These are phyloP conservation scores for Scheffersomyces insectosa DNA, from an alignment of 1,139 yeast genomes.

Conservation along the genomic window DNA sequence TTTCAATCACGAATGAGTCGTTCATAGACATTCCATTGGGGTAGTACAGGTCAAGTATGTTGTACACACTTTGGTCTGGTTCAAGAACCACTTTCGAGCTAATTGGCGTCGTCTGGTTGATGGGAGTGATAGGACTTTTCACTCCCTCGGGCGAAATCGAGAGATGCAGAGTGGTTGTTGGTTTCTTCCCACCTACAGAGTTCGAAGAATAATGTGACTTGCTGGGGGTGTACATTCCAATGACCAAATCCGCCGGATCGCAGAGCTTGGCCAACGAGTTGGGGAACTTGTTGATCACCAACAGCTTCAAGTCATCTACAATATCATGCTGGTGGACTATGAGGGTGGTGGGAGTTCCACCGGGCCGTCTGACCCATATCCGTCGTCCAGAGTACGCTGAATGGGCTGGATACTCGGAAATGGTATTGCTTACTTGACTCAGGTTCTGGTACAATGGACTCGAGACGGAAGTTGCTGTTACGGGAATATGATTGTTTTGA, in stretches of 20 bases:
- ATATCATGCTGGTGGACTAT: conserved; percentile 55
- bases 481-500: too few species aligned
- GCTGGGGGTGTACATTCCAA: conserved; percentile 34
- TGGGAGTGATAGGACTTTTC: conserved; percentile 2
- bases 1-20: conserved; percentile 65
- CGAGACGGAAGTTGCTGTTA: too few species aligned
- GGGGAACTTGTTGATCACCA: conserved; percentile 64
- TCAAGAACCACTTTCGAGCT: conserved; percentile 34
- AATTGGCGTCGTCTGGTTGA: conserved; percentile 13
- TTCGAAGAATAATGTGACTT: conserved; percentile 1
- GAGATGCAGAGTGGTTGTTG: not conserved
- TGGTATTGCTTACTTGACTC: too few species aligned
- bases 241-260: conserved; percentile 69
- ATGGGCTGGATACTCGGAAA: not conserved
- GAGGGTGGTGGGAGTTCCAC: conserved; percentile 69
- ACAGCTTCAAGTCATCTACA: conserved; percentile 71
- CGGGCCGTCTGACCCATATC: conserved; percentile 64
- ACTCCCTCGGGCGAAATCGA: conserved; percentile 10
- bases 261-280: conserved; percentile 59
- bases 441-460: too few species aligned
- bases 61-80: conserved; percentile 68
- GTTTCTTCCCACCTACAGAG: not conserved
- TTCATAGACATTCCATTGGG: conserved; percentile 70
- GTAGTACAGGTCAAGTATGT: conserved; percentile 56
- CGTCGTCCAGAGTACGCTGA: conserved; percentile 25